Base-by-base conservation (phyloP, 2,329 filamentous ascomycete genomes). In the Elsinoe necatrix region DNA sequence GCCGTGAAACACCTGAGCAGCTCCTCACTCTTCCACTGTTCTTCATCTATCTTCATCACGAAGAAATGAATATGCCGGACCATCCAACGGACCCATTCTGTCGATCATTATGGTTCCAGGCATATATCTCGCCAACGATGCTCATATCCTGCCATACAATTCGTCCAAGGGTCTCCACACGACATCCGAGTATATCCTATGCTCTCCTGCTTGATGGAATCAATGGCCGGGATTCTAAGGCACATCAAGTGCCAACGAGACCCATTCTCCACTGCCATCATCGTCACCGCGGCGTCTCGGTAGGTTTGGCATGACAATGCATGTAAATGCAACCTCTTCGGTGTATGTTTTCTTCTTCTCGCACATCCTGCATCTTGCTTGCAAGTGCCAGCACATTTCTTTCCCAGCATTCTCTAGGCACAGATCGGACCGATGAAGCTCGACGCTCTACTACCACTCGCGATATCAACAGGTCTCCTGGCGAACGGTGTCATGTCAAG, bases 171-270 rank as follows among this genome's bases (percentile, higher is more conserved):
- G 5, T 12, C 14, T 11, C 9, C 34, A 6, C 9, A 37, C 14
- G 14, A 14, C 3, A 7, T 11, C 34, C 34, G 14, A 12, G 29
- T 31, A 37, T 29, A 4, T 37, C n/a, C 8, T 12, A 27, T 14
- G 20, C 20, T n/a, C 12, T 50, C 27, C 29, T 18, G 48, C 34
- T 52, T 52, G 48, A 52, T 39, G 48, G 34, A 52, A 52, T 52
- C 31, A 31, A 23, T 39, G 20, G 11, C 16, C 29, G 34, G 48
- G 48, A 52, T 52, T 35, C 25, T 21, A 50, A 50, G 45, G 45
- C 45, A 50, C 34, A 20, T 34, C 48, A 8, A 52, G 8, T 12
- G 34, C 47, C 21, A 25, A 12, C 16, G 9, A 39, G 14, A 7
- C 6, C 8, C 27, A 20, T 16, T 11, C 9, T 20, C 29, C 25